Evolutionary conservation across 495 filamentous ascomycete species (phyloP), one percentile per base, ranked within the genome.

Genomic region (Rusavskia elegans): DNA sequence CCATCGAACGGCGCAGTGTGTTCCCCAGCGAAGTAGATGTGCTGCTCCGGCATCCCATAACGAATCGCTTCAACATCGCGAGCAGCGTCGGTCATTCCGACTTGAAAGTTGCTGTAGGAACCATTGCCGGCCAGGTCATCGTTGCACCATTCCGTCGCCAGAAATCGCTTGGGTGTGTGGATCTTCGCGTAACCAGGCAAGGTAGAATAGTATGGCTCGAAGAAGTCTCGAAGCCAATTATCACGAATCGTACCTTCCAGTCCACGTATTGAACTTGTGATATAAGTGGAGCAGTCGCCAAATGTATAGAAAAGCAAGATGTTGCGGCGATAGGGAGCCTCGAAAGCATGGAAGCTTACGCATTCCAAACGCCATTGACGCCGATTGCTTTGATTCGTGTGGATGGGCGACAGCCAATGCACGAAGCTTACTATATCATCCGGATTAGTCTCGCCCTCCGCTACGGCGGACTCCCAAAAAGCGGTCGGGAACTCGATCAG

Each of bases 1-100:
- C 84, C 85, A n/a, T 89, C 79, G 64, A 95, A 93, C 21, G 89
- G 88, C 32, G 86, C 79, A 27, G 89, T 94, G 67, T 96, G 89
- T 63, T 96, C 89, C 0, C 89, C 89, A 1, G 89, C 89, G 57
- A 95, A 77, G 86, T 87, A 96, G 4, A 95, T 59, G 2, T 82
- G 80, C 19, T 84, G 73, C 9, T 74, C 77, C 5, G 76, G 71
- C 46, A 86, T 67, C 0, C 87, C 89, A 3, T 74, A 67, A 21
- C 87, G 70, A 70, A 95, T 78, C 3, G 72, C 66, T 62, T 82
- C 72, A 32, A 95, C 79, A 59, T 95, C 89, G 45, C 54, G 53
- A 54, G 76, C 62, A 14, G 92, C 61, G 0, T 87, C 89, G 14
- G n/a, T 35, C 10, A 42, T 50, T 8, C 32, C 45, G 29, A 82